These are phyloP conservation scores for Zymoseptoria ardabiliae DNA, from an alignment of 2,329 filamentous ascomycete species.

Conservation along the genomic window DNA sequence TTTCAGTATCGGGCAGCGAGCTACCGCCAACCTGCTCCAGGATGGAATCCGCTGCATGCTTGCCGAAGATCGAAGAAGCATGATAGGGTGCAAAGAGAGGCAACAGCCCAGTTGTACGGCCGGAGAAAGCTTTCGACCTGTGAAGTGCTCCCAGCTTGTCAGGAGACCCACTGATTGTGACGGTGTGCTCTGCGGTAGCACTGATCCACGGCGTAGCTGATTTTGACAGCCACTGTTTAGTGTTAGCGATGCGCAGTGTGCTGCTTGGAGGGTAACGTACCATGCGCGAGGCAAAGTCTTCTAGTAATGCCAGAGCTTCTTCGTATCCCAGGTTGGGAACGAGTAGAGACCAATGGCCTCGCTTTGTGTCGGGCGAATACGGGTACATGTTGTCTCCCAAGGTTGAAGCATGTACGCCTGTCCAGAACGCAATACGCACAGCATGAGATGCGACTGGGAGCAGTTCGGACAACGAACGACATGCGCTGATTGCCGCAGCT, in stretches of 20 bases:
- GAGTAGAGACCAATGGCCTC: background rate
- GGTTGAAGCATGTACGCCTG: conserved; percentile 27
- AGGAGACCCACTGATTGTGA: conserved; percentile 9
- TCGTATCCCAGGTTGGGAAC: background rate
- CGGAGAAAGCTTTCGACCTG: background rate
- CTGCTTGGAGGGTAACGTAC: too few species aligned
- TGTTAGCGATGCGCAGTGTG: too few species aligned
- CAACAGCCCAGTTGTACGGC: conserved; percentile 1
- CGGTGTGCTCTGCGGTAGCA: conserved; percentile 2
- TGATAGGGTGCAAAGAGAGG: conserved; percentile 16
- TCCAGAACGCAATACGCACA: conserved; percentile 38
- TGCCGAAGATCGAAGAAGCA: conserved; percentile 12
- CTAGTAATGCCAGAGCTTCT: background rate
- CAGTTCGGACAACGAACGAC: conserved; percentile 10
- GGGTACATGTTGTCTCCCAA: background rate
- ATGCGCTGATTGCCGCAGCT: conserved; percentile 17
- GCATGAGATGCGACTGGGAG: conserved; percentile 24
- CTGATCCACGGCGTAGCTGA: conserved; percentile 9
- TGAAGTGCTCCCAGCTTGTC: conserved; percentile 3
- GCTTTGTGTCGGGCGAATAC: conserved; percentile 16
- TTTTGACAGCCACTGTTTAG: background rate
- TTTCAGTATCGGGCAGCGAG: too few species aligned
- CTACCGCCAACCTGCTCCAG: too few species aligned
- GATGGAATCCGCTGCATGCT: too few species aligned
- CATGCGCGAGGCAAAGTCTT: background rate